A percentile compares a stretch with the other conserved stretches of the same genome.
Conservation (phyloP, 2,329 filamentous ascomycete species). For the Zasmidium citrigriseum region DNA sequence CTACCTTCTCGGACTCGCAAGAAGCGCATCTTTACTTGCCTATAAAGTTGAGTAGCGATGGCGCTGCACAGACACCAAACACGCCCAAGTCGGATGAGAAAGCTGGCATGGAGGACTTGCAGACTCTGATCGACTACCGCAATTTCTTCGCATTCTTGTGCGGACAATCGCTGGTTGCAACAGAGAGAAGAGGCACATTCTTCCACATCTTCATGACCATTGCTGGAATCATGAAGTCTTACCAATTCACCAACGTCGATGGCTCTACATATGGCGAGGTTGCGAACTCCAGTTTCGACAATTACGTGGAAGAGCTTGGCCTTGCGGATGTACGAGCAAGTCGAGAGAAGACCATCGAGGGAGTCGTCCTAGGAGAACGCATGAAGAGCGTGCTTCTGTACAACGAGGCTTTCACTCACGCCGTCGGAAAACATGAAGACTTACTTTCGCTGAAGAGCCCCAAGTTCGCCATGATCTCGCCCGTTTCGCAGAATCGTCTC, state of each 20-base stretch:
- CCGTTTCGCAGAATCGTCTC: conserved; percentile 73
- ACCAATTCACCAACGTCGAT: conserved; percentile 63
- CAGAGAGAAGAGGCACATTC: conserved; percentile 54
- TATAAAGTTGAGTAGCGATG: conserved; percentile 51
- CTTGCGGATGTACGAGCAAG: conserved; percentile 80
- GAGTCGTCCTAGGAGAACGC: conserved; percentile 81
- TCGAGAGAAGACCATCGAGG: conserved; percentile 85
- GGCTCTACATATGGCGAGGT: conserved; percentile 65
- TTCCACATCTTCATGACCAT: conserved; percentile 64
- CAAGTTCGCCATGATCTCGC: conserved; percentile 69
- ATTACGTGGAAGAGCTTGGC: conserved; percentile 74
- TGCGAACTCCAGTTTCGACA: conserved; percentile 65
- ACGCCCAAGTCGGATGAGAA: conserved; percentile 25
- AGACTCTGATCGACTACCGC: conserved; percentile 60
- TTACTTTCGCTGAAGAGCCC: conserved; percentile 69
- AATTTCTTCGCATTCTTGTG: conserved; percentile 66
- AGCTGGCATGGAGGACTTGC: conserved; percentile 49
- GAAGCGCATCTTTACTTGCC: conserved; percentile 62
- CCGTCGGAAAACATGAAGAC: conserved; percentile 78
- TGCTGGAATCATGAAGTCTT: conserved; percentile 57
- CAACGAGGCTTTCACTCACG: conserved; percentile 89
- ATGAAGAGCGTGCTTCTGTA: conserved; percentile 83
- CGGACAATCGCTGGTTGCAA: conserved; percentile 63
- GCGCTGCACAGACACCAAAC: conserved; percentile 21
- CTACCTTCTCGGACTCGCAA: conserved; percentile 50